Evolutionary conservation across 1,284 basidiomycete genomes (phyloP).

Genomic region (Rhodotorula sp.): DNA sequence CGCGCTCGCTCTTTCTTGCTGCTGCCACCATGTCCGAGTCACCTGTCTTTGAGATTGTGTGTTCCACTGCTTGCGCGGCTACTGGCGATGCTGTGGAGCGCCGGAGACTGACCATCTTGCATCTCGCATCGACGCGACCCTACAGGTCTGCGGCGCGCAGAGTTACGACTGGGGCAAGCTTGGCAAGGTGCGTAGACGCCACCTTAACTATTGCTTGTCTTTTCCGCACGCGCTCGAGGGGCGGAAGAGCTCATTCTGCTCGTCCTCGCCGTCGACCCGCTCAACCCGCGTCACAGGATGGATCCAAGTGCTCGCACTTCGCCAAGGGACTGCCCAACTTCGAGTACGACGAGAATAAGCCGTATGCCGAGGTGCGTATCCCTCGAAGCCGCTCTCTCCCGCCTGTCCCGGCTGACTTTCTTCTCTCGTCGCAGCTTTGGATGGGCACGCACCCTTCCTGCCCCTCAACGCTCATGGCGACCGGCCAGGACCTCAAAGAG

Average conservation of each 20-base stretch:
- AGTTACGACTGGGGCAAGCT: conserved; percentile 59
- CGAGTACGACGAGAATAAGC: conserved; percentile 56
- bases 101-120: background rate
- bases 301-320: conserved; percentile 56
- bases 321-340: conserved; percentile 56
- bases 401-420: background rate
- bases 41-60: conserved; percentile 32
- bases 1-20: background rate
- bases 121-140: background rate
- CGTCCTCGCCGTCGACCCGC: background rate
- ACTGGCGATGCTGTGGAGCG: too few species aligned
- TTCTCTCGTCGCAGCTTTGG: conserved; percentile 68
- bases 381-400: too few species aligned
- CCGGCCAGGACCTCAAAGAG: conserved; percentile 57
- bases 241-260: background rate
- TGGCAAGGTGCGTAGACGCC: conserved; percentile 45
- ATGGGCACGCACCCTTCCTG: conserved; percentile 95
- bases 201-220: fast-evolving
- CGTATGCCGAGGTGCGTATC: conserved; percentile 62
- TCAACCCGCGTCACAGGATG: conserved; percentile 18
- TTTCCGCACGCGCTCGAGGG: background rate
- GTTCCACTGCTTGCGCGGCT: background rate
- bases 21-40: conserved; percentile 8
- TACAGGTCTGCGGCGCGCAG: conserved; percentile 44
- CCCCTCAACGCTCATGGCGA: conserved; percentile 65